Evolutionary conservation across 225 moss, liverwort and hornwort genomes (phyloP).

Genomic region (Physcomitrium patens): DNA sequence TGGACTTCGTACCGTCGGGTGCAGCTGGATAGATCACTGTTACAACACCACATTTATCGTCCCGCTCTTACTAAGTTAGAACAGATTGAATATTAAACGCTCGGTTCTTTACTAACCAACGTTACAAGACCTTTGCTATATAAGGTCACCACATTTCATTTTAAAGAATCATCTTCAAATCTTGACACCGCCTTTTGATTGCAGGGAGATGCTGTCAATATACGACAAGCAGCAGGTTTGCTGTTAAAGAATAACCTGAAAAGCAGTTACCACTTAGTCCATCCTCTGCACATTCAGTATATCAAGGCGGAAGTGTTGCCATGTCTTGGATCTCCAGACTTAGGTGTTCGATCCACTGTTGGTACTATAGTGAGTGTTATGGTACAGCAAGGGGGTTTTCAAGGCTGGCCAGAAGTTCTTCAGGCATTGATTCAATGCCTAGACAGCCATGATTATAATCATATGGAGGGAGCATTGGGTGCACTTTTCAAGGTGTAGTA

Average conservation of each 20-base stretch:
- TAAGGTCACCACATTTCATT: not conserved
- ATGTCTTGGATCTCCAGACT: conserved; percentile 79
- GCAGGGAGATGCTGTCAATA: conserved; percentile 82
- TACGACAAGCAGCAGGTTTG: conserved; percentile 86
- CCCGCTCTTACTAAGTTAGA: not conserved
- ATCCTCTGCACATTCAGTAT: conserved; percentile 70
- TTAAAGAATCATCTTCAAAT: conserved; percentile 2
- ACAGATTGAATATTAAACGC: not conserved
- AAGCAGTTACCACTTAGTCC: conserved; percentile 63
- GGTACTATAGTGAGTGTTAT: conserved; percentile 85
- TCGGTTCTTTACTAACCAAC: not conserved
- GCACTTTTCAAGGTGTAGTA: conserved; percentile 76
- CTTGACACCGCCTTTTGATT: conserved; percentile 14
- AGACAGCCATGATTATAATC: conserved; percentile 86
- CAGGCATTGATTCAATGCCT: conserved; percentile 79
- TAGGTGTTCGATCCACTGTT: conserved; percentile 72
- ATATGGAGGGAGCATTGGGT: conserved; percentile 88
- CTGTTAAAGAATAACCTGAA: conserved; percentile 91
- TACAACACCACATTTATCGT: not conserved
- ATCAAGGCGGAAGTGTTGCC: conserved; percentile 81
- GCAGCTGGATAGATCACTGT: not conserved
- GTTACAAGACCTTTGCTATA: not conserved
- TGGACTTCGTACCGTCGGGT: not conserved
- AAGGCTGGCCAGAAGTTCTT: conserved; percentile 86
- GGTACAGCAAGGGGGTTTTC: conserved; percentile 80